Base-by-base conservation (phyloP, 768 basidiomycete species). In the Termitomyces titanicus region DNA sequence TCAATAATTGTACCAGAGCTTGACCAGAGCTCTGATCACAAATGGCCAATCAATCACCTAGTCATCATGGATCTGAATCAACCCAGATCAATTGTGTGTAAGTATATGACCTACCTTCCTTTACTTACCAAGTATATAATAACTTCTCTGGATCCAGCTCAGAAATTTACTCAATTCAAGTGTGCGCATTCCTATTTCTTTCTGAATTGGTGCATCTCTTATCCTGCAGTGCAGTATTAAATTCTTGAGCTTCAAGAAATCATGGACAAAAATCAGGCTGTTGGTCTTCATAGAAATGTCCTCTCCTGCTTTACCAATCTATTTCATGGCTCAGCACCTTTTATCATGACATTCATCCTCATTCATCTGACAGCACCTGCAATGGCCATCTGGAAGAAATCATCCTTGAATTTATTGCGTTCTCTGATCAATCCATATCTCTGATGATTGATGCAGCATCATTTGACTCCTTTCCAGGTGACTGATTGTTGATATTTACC, bases 281-380 rank as follows among this genome's bases (percentile, higher is more conserved):
- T 20, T 27, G 11, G 13, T 33, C 40, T 60, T 8, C 59, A 55
- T 29, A 42, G 51, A 34, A 63, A 60, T 31, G 29, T 69, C n/a
- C 40, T 66, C 24, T 47, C 59, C 3, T 59, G 65, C 31, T 66
- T 92, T 35, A 88, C 83, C 7, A 79, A 69, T 37, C 65, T 86
- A 12, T 74, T 86, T 0, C 89, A 93, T 71, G 78, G 76, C 7
- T 83, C 89, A 0, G 78, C 89, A 3, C 86, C 92, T 8, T 89
- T 94, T 64, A 85, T 94, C 37, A 74, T 82, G 10, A 84, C 84
- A 0, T 94, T 94, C 63, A 72, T 93, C 3, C 69, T 85, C 22
- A 79, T 94, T 17, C 93, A 95, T 64, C 74, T 95, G 12, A 77
- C 85, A 0, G 87, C 91, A 2, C 93, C 93, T 3, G 70, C 80